Evolutionary conservation across 2,329 filamentous ascomycete species (phyloP).

Genomic region (Epichloe sp.): DNA sequence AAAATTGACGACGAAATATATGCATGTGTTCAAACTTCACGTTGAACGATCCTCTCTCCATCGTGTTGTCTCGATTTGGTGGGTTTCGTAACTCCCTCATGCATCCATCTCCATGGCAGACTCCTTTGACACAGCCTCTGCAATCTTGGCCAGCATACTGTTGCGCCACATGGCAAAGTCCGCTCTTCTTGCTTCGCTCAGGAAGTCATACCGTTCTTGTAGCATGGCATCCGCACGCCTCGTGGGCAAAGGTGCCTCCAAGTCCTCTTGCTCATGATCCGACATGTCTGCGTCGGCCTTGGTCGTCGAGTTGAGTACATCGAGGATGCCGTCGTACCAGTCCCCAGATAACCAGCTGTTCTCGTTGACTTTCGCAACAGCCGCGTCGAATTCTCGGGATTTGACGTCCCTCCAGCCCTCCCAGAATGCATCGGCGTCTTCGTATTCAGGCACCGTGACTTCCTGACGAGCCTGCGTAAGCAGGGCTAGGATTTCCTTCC

Average conservation of each 20-base stretch:
- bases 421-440: slow-evolving; percentile 36
- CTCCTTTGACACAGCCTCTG: slow-evolving; percentile 23
- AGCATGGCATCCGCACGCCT: slow-evolving; percentile 56
- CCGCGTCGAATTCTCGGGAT: slow-evolving; percentile 45
- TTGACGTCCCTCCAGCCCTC: slow-evolving; percentile 37
- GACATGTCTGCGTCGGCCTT: slow-evolving; percentile 22
- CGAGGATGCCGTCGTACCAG: slow-evolving; percentile 49
- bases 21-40: background rate
- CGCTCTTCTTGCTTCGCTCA: slow-evolving; percentile 47
- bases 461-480: slow-evolving; percentile 28
- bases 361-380: slow-evolving; percentile 44
- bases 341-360: slow-evolving; percentile 45
- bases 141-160: slow-evolving; percentile 42
- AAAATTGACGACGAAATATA: background rate
- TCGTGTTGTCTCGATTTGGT: too few relatives aligned
- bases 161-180: slow-evolving; percentile 55
- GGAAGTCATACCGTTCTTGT: slow-evolving; percentile 58
- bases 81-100: background rate
- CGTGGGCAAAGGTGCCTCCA: slow-evolving; percentile 23
- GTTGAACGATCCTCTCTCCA: too few relatives aligned
- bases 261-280: slow-evolving; percentile 19
- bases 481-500: slow-evolving; percentile 33
- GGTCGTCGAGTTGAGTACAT: slow-evolving; percentile 29
- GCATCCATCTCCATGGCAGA: slow-evolving; percentile 24
- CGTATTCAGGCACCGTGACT: slow-evolving; percentile 22